A percentile compares a stretch with the other conserved stretches of the same genome.
Conservation (phyloP, 148 eudicot genomes). For the Amaranthus cruentus region DNA sequence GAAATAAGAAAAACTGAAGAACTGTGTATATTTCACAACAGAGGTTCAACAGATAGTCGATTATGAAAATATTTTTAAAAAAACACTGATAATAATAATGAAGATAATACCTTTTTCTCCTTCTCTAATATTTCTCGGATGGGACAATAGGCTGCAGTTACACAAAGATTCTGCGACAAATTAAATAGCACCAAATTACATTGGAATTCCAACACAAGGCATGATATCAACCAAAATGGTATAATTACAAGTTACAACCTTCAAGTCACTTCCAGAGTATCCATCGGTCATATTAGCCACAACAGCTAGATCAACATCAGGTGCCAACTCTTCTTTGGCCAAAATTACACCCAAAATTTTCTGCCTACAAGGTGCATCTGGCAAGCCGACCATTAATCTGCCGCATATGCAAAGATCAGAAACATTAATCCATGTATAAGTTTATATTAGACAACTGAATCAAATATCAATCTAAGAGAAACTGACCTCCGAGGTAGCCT, state of each 20-base stretch:
- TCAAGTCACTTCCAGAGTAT: constrained; percentile 92
- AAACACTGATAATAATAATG: neutral
- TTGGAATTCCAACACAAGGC: constrained; percentile 1
- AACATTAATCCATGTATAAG: neutral
- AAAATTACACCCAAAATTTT: constrained; percentile 75
- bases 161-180: constrained; percentile 74
- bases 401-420: constrained; percentile 18
- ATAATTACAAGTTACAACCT: constrained; percentile 38
- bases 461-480: neutral
- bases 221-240: neutral
- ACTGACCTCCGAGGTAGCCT: constrained; percentile 83
- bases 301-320: constrained; percentile 60
- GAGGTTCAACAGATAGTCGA: neutral
- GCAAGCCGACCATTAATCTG: constrained; percentile 94
- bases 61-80: neutral
- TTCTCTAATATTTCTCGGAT: constrained; percentile 84
- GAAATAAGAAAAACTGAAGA: neutral
- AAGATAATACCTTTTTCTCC: constrained; percentile 64
- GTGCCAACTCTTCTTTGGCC: constrained; percentile 77
- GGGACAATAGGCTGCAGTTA: constrained; percentile 92
- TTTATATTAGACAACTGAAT: neutral
- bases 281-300: constrained; percentile 90
- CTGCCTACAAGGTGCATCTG: constrained; percentile 80
- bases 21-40: neutral
- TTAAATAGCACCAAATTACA: neutral